Evolutionary conservation across 768 basidiomycete species (phyloP).

Genomic region (Russula sp.): DNA sequence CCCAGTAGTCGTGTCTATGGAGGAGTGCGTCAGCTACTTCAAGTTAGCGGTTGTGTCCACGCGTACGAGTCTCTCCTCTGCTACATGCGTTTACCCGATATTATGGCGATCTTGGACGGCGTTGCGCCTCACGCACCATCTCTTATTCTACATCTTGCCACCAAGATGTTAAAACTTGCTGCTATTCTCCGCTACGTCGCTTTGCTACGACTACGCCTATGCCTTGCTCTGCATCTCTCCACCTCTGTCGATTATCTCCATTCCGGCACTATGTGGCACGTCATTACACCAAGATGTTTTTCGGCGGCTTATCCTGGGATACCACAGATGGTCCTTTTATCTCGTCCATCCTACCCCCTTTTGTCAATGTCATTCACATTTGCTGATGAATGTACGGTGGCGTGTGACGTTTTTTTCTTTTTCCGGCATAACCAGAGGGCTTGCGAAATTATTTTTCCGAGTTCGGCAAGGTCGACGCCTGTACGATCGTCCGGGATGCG

Average conservation of each 20-base stretch:
- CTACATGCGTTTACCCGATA: constrained; percentile 16
- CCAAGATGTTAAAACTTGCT: constrained; percentile 21
- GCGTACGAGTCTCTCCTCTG: not conserved
- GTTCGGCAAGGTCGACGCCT: constrained; percentile 95
- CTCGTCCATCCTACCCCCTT: constrained; percentile 31
- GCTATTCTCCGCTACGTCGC: constrained; percentile 22
- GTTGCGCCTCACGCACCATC: constrained; percentile 11
- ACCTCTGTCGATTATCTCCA: constrained; percentile 20
- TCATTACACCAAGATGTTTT: constrained; percentile 94
- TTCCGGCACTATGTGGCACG: constrained; percentile 20
- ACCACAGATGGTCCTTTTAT: constrained; percentile 39
- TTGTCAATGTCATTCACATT: constrained; percentile 29
- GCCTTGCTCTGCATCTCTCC: constrained; percentile 21
- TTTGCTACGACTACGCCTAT: constrained; percentile 22
- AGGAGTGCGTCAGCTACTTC: constrained; percentile 15
- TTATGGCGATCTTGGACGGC: constrained; percentile 19
- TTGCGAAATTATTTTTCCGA: constrained; percentile 87
- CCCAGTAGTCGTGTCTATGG: constrained; percentile 6
- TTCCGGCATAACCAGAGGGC: constrained; percentile 42
- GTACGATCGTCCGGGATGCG: constrained; percentile 98
- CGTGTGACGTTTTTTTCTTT: constrained; percentile 23
- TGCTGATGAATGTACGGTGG: constrained; percentile 37
- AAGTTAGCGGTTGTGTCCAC: constrained; percentile 19
- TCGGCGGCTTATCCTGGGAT: constrained; percentile 99
- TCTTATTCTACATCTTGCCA: constrained; percentile 20